A percentile compares a stretch with the other conserved stretches of the same genome.
phyloP scores from a whole-genome alignment of 2,329 filamentous ascomycete genomes.

The Cladosporium sp. region DNA sequence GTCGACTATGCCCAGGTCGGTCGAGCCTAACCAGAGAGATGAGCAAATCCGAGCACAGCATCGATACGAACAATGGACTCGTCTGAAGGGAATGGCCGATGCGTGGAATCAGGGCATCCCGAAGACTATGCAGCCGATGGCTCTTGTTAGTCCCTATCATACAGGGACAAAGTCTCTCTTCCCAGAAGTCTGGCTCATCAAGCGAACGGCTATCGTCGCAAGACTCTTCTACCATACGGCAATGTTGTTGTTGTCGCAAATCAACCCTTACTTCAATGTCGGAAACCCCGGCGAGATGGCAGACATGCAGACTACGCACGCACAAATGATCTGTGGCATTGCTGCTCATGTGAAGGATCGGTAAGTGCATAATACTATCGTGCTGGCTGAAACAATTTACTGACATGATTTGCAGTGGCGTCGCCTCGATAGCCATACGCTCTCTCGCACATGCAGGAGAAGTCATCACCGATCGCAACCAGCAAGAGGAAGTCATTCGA shows the following conservation, averaged over 20 bases:
- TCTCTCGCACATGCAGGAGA: constrained; percentile 77
- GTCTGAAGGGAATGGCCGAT: constrained; percentile 78
- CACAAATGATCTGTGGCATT: constrained; percentile 85
- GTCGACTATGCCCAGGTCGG: constrained; percentile 64
- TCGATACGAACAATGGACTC: constrained; percentile 73
- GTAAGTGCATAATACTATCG: constrained; percentile 38
- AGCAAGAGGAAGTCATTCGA: constrained; percentile 77
- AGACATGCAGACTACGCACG: constrained; percentile 69
- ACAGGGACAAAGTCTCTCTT: constrained; percentile 72
- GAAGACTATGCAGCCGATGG: constrained; percentile 82
- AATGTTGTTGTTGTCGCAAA: constrained; percentile 76
- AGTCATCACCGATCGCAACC: constrained; percentile 64
- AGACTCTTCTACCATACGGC: constrained; percentile 87
- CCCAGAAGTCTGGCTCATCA: constrained; percentile 86
- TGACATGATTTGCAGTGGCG: constrained; percentile 51
- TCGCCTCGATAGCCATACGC: constrained; percentile 76
- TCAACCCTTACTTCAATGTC: constrained; percentile 66
- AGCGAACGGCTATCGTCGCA: constrained; percentile 76
- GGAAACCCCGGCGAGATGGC: constrained; percentile 67
- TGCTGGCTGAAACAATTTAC: not conserved
- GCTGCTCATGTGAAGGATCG: constrained; percentile 80
- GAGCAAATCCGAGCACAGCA: constrained; percentile 65
- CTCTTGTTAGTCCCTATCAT: constrained; percentile 69
- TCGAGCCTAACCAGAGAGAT: constrained; percentile 60
- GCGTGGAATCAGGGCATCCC: constrained; percentile 78